Evolutionary conservation across 2,329 filamentous ascomycete species (phyloP).

Genomic region (Epicoccum nigrum): DNA sequence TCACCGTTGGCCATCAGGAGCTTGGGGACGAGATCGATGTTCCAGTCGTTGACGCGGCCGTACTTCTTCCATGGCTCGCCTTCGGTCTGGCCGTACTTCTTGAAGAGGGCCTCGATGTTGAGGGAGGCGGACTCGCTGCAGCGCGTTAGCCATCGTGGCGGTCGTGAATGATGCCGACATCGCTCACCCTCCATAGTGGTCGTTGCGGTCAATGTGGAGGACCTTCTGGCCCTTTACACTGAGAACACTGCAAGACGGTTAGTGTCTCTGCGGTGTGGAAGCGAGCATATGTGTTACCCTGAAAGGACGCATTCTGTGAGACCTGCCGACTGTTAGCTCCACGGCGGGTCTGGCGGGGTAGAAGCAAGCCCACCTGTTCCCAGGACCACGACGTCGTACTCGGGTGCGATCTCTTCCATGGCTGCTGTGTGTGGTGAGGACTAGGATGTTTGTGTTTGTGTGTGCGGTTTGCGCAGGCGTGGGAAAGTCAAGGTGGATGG

Average conservation of each 20-base stretch:
- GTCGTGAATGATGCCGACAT: slow-evolving; percentile 1
- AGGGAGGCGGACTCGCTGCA: slow-evolving; percentile 89
- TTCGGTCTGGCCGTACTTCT: slow-evolving; percentile 86
- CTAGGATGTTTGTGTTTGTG: slow-evolving; percentile 25
- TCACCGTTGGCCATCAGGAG: slow-evolving; percentile 98
- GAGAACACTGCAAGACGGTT: slow-evolving; percentile 69
- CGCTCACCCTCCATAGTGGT: slow-evolving; percentile 94
- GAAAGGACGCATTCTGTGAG: slow-evolving; percentile 99
- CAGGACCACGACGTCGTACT: slow-evolving; percentile 98
- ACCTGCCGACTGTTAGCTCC: slow-evolving; percentile 61
- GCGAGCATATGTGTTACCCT: slow-evolving; percentile 66
- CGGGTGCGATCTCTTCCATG: slow-evolving; percentile 98
- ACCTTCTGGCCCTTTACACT: slow-evolving; percentile 99
- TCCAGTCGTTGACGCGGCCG: slow-evolving; percentile 96
- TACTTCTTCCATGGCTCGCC: slow-evolving; percentile 99
- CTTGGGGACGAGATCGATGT: slow-evolving; percentile 98
- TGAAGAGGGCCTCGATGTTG: slow-evolving; percentile 93
- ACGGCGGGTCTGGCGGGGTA: slow-evolving; percentile 47
- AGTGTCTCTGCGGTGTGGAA: slow-evolving; percentile 10
- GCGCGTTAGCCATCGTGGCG: slow-evolving; percentile 29
- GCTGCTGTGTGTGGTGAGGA: slow-evolving; percentile 40
- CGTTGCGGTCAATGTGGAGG: slow-evolving; percentile 97
- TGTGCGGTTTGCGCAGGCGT: slow-evolving; percentile 31
- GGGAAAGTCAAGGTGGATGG: slow-evolving; percentile 27
- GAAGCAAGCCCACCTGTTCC: slow-evolving; percentile 77